phyloP scores from a whole-genome alignment of 2,329 filamentous ascomycete species.

The Metarhizium sp. region DNA sequence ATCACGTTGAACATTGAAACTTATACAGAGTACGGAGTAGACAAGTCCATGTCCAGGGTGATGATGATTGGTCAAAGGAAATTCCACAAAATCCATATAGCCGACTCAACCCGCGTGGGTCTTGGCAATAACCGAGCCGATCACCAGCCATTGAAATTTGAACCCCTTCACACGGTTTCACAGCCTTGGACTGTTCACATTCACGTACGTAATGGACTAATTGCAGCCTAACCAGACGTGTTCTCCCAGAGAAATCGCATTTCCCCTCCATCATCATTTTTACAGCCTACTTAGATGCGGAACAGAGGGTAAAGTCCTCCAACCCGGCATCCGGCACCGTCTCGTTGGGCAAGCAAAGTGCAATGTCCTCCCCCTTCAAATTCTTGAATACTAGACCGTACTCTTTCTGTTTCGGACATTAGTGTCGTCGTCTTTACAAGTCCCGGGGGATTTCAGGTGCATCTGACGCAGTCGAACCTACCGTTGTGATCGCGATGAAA shows the following conservation, averaged over 20 bases:
- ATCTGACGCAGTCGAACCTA: conserved; percentile 3
- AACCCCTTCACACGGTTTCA: too few relatives aligned
- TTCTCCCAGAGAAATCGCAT: too few relatives aligned
- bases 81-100: neutral
- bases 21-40: too few relatives aligned
- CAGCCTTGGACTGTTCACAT: too few relatives aligned
- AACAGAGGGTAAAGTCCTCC: conserved; percentile 16
- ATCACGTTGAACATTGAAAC: too few relatives aligned
- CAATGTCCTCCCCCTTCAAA: conserved; percentile 19
- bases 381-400: conserved; percentile 19
- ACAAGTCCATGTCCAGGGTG: too few relatives aligned
- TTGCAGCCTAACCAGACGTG: too few relatives aligned
- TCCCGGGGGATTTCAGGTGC: neutral
- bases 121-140: neutral
- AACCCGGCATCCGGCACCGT: conserved; percentile 16
- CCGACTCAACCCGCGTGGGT: neutral
- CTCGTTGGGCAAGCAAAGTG: conserved; percentile 18
- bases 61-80: too few relatives aligned
- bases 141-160: too few relatives aligned
- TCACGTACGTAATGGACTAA: too few relatives aligned
- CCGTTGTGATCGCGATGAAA: conserved; percentile 23
- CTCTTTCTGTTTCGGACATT: conserved; percentile 13
- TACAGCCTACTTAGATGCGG: neutral
- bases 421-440: neutral
- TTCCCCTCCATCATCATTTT: neutral